These are phyloP conservation scores for Taphrina deformans DNA, from an alignment of 1,139 yeast species.

Conservation along the genomic window DNA sequence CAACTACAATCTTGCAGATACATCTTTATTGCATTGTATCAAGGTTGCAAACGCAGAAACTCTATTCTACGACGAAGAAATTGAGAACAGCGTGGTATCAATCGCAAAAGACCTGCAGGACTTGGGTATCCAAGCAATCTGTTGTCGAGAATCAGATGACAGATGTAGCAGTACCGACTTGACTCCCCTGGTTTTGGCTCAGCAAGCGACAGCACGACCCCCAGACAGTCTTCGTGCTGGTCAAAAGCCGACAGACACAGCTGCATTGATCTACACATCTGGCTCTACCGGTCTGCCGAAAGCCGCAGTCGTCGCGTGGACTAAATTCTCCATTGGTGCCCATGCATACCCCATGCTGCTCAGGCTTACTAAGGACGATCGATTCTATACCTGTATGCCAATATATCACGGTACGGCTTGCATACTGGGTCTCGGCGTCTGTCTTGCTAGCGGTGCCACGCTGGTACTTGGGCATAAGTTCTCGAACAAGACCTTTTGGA, in stretches of 20 bases:
- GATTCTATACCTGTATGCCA: conserved; percentile 90
- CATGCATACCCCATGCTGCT: conserved; percentile 70
- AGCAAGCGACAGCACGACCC: not conserved
- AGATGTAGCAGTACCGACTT: not conserved
- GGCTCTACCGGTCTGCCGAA: conserved; percentile 97
- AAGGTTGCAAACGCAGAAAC: conserved; percentile 64
- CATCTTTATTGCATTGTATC: conserved; percentile 77
- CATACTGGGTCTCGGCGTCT: conserved; percentile 55
- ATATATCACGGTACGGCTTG: conserved; percentile 88
- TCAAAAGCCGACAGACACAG: conserved; percentile 51
- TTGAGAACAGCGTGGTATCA: conserved; percentile 56
- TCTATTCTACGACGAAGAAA: conserved; percentile 74
- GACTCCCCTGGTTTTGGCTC: not conserved
- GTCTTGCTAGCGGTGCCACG: conserved; percentile 60
- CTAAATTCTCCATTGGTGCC: conserved; percentile 66
- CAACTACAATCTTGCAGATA: conserved; percentile 62
- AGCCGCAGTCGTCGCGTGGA: conserved; percentile 92
- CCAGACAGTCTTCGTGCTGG: conserved; percentile 44
- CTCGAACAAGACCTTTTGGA: conserved; percentile 85
- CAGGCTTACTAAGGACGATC: conserved; percentile 57
- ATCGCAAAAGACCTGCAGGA: conserved; percentile 53
- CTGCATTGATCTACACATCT: conserved; percentile 79
- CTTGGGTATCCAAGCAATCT: not conserved
- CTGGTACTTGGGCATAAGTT: conserved; percentile 79
- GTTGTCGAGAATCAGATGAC: not conserved